Conservation (phyloP, 495 filamentous ascomycete genomes). For the Apiosordaria backusii region DNA sequence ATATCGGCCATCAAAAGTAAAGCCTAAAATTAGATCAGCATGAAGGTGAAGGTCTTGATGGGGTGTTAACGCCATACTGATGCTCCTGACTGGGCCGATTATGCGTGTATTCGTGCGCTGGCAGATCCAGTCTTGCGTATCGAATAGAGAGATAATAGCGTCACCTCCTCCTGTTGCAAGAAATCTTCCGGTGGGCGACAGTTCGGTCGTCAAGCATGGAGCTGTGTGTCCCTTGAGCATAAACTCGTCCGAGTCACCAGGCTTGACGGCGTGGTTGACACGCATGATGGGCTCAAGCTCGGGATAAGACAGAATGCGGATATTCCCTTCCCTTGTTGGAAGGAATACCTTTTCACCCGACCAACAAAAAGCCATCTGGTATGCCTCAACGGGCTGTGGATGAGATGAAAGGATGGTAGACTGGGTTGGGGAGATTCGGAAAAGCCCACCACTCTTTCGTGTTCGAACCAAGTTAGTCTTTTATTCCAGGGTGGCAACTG, state of each 20-base stretch:
- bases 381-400: slow-evolving; percentile 72
- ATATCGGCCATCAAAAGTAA: slow-evolving; percentile 88
- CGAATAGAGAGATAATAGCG: slow-evolving; percentile 84
- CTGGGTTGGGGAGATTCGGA: slow-evolving; percentile 57
- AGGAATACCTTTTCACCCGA: slow-evolving; percentile 68
- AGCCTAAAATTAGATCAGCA: slow-evolving; percentile 43
- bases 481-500: background rate
- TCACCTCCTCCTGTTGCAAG: slow-evolving; percentile 88
- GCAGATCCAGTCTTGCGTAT: slow-evolving; percentile 90
- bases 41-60: slow-evolving; percentile 7
- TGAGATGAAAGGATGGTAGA: slow-evolving; percentile 55
- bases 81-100: slow-evolving; percentile 73
- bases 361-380: slow-evolving; percentile 79
- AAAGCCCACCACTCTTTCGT: slow-evolving; percentile 64
- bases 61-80: slow-evolving; percentile 50
- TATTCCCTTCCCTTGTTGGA: slow-evolving; percentile 76
- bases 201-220: slow-evolving; percentile 64
- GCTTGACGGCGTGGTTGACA: slow-evolving; percentile 34
- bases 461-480: background rate
- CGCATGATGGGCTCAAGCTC: slow-evolving; percentile 48
- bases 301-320: slow-evolving; percentile 76
- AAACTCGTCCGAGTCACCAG: slow-evolving; percentile 44
- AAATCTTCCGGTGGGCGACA: slow-evolving; percentile 73
- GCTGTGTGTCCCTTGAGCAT: slow-evolving; percentile 82
- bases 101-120: slow-evolving; percentile 72